Evolutionary conservation across 768 basidiomycete species (phyloP), one percentile per base, ranked within the genome.

Genomic region (Kwoniella newhampshirensis): DNA sequence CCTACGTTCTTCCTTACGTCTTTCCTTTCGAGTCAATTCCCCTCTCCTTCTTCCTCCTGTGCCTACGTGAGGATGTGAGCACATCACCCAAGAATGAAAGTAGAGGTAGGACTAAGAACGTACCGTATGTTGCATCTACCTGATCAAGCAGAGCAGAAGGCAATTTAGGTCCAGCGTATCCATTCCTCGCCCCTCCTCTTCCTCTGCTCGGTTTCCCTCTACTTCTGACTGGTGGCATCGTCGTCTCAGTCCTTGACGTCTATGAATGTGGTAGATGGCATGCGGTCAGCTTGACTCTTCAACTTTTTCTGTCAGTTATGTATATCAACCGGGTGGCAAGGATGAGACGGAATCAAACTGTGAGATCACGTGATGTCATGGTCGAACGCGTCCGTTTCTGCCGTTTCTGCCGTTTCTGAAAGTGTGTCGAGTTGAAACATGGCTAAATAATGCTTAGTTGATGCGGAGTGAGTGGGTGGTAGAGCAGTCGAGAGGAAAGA

Each of bases 71-170:
- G 39, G 11, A 13, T 36, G 5, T 48, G 15, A 50, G 37, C 46
- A n/a, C 13, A 45, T 3, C 4, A 6, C 25, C 11, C 21, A 9
- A 3, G 13, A 27, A 40, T n/a, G 17, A 28, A 4, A 50, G 13
- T 13, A 32, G 13, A 13, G 32, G 32, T 6, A 13, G 32, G 32
- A 32, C 32, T 32, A 13, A n/a, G n/a, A 9, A 51, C 60, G 8
- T 27, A 64, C 58, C 54, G 39, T 52, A 51, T 13, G 51, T 44
- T 30, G 50, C 51, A 44, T 62, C 51, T 6, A 68, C 45, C 51
- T 68, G 40, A 5, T 60, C 63, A 28, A 57, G 45, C 28, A 68
- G 53, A 9, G 46, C 50, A 15, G 67, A 57, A 41, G 67, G 67
- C 13, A 68, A 42, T 37, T 64, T 64, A n/a, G 67, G 67, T 42